Conservation (phyloP, 2,329 filamentous ascomycete species). For the Fusarium caatingaense region DNA sequence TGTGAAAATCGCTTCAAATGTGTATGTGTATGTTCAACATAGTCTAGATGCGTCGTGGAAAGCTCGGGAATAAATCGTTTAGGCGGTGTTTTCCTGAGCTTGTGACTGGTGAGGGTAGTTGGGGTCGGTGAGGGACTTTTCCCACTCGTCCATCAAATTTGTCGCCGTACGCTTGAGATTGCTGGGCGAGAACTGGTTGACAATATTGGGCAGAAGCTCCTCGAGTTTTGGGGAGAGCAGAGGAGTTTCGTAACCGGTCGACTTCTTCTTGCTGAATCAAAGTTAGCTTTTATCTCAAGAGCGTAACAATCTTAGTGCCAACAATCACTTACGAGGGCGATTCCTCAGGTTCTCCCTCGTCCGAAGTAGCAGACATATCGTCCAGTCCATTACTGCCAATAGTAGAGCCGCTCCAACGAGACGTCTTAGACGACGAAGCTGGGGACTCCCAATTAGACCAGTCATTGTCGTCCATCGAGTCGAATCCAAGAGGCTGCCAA, state of each 20-base stretch:
- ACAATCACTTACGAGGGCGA: slow-evolving; percentile 60
- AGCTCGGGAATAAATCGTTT: slow-evolving; percentile 21
- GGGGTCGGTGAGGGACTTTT: slow-evolving; percentile 65
- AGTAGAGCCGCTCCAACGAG: slow-evolving; percentile 73
- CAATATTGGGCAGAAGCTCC: slow-evolving; percentile 73
- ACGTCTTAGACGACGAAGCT: slow-evolving; percentile 61
- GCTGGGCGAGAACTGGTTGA: slow-evolving; percentile 77
- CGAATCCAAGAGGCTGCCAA: slow-evolving; percentile 68
- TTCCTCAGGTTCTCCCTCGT: slow-evolving; percentile 60
- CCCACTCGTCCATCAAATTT: slow-evolving; percentile 90
- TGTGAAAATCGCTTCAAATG: slow-evolving; percentile 33
- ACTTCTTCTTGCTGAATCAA: slow-evolving; percentile 49
- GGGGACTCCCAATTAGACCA: slow-evolving; percentile 74
- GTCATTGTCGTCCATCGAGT: slow-evolving; percentile 69
- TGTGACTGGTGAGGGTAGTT: slow-evolving; percentile 42
- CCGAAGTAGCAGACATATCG: slow-evolving; percentile 60
- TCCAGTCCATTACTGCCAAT: slow-evolving; percentile 56
- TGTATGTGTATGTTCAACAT: slow-evolving; percentile 38
- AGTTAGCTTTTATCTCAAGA: slow-evolving; percentile 19
- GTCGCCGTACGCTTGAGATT: slow-evolving; percentile 86
- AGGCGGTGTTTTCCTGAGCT: slow-evolving; percentile 51
- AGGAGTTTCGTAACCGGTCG: slow-evolving; percentile 47
- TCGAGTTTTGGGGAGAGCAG: slow-evolving; percentile 60
- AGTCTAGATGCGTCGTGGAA: slow-evolving; percentile 28
- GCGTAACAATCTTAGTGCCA: slow-evolving; percentile 2